Base-by-base conservation (phyloP, 2,329 filamentous ascomycete genomes). In the Magnaporthiopsis poae region DNA sequence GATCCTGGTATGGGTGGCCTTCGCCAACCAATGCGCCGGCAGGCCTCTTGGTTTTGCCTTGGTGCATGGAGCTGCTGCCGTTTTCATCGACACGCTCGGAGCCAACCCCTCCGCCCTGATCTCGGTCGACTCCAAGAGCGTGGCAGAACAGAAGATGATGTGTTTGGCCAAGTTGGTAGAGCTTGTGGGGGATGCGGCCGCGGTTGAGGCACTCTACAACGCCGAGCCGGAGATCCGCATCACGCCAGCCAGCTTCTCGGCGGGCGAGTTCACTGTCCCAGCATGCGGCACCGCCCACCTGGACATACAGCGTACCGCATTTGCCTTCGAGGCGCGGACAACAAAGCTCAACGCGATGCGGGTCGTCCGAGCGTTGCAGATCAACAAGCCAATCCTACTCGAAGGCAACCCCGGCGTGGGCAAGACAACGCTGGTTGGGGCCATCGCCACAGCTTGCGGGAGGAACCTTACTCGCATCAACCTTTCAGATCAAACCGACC, bases 361-460 rank as follows among this genome's bases (percentile, higher is more conserved):
- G 74, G 89, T 99, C 39, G 85, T 96, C 66, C 88, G 95, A 69
- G 96, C 94, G 18, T 80, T 99, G 68, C 92, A 96, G 73, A 86
- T 96, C 66, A 83, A 87, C 65, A 97, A 97, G 74, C 94, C 95
- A 2, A 94, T 99, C 66, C 82, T 99, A 8, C 84, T 99, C 2
- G 95, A 99, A 79, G 95, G 96, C 52, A 97, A 91, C 71, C 95
- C 95, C n/a, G 95, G 95, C 74, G 95, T 99, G 29, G 95, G 95
- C 66, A 99, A 99, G 80, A 99, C 95, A 0, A 96, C 94, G 1
- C 83, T 99, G 18, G 87, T 99, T 29, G 89, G 90, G 62, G 93
- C 95, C 0, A 81, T 99, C 62, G 90, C 96, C 1, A 85, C 86
- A 71, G 88, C 89, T 4, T 90, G 91, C 69, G 92, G 93, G 5